Percentiles rank a stretch among this genome's conserved stretches.
These are phyloP conservation scores for Allomyces arbusculus DNA, from an alignment of 192 early-diverging fungal species.

Conservation along the genomic window DNA sequence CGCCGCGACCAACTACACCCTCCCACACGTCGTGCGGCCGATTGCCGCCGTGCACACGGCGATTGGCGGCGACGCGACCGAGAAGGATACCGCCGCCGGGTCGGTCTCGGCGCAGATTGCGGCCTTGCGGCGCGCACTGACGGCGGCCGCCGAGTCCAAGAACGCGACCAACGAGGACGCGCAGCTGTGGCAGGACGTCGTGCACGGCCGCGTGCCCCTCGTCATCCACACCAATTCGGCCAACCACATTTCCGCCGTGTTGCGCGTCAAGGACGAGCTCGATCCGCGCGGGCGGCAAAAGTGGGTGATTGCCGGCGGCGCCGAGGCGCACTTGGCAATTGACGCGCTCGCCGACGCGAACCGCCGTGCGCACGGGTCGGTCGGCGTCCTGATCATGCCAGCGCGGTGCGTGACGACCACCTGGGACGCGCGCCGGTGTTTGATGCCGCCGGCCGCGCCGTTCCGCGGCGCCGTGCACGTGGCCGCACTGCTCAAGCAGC, in stretches of 20 bases:
- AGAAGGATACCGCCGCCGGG: neutral
- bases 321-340: neutral
- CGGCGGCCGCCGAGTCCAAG: neutral
- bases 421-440: neutral
- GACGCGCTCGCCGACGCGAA: neutral
- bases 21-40: neutral
- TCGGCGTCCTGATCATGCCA: neutral
- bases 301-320: neutral
- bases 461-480: constrained; percentile 34
- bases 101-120: neutral
- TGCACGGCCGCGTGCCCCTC: neutral
- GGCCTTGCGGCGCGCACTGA: neutral
- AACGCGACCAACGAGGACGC: neutral
- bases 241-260: neutral
- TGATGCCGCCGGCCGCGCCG: constrained; percentile 17
- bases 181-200: neutral
- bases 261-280: neutral
- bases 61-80: neutral
- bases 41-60: neutral
- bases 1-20: neutral
- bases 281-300: neutral
- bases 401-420: neutral
- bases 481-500: constrained; percentile 36
- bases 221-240: neutral
- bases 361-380: neutral